Base-by-base conservation (phyloP, 108 stramenopile species). In the Cylindrotheca closterium region DNA sequence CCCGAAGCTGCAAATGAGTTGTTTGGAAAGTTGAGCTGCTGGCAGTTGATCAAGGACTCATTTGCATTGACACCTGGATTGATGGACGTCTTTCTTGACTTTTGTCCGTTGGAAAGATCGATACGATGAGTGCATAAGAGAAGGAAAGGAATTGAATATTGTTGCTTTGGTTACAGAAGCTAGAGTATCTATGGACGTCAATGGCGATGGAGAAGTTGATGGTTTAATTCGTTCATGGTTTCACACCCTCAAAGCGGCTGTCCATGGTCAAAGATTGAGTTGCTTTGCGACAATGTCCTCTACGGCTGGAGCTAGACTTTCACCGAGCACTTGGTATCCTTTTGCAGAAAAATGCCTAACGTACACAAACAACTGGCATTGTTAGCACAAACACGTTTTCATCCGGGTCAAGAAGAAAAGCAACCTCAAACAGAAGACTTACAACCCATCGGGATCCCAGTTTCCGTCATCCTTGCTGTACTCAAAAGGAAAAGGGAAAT, bases 271-370 rank as follows among this genome's bases (percentile, higher is more conserved):
- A 42, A 42, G 15, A 42, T 42, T 42, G 37, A 15, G 15, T 42
- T 15, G 15, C 15, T 42, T 42, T 42, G 7, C 37, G 32, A 58
- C 3, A 2, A 79, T 63, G 24, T 76, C 32, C 22, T 42, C 42
- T 24, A 88, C 82, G 47, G 54, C 55, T 19, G 80, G 63, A 17
- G 81, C 88, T 58, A 89, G 57, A 24, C 51, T 58, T 59, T 65
- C 70, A 2, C 85, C 89, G 23, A 86, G 26, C 15, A 45, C 55
- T 52, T 85, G 28, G 65, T 87, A 87, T 30, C 89, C 85, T 31
- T 72, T 34, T 26, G 75, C 71, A 4, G 82, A 76, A 47, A 91
- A 80, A 63, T 88, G 90, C 37, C 7, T 10, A 42, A 42, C 37
- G 10, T 10, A 42, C 15, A 7, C 15, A 42, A 42, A 7, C 7